A percentile compares a stretch with the other conserved stretches of the same genome.
phyloP scores from a whole-genome alignment of 208 protist genomes.

The Perkinsela sp. region DNA sequence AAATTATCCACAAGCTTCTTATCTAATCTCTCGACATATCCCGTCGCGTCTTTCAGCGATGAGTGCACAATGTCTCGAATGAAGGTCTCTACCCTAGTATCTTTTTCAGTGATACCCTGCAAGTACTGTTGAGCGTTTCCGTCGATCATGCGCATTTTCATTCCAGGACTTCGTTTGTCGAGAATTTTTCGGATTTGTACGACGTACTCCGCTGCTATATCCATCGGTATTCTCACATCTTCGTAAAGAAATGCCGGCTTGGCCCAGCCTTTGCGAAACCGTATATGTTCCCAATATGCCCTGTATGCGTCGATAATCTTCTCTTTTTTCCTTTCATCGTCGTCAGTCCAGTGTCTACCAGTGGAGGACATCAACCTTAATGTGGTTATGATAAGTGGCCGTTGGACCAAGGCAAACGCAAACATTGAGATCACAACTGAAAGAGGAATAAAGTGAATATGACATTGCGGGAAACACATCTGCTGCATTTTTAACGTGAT shows the following conservation, averaged over 20 bases:
- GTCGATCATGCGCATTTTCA: not conserved
- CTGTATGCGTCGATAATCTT: not conserved
- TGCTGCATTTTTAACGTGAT: too few species aligned
- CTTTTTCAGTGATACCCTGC: not conserved
- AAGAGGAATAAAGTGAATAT: too few species aligned
- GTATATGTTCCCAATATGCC: constrained; percentile 5
- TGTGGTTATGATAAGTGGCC: too few species aligned
- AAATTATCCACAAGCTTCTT: not conserved
- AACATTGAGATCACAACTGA: too few species aligned
- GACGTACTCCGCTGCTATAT: constrained; percentile 2
- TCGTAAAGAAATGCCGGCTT: constrained; percentile 1
- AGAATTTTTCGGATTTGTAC: not conserved
- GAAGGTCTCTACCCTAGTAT: not conserved
- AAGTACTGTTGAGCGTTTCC: not conserved
- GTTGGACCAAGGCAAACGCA: too few species aligned
- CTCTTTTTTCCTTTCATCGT: not conserved
- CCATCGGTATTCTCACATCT: not conserved
- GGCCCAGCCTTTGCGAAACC: constrained; percentile 5
- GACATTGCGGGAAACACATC: too few species aligned
- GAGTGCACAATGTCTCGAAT: not conserved
- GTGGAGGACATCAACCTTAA: too few species aligned
- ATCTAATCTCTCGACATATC: not conserved
- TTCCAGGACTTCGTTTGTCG: not conserved
- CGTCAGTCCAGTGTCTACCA: too few species aligned
- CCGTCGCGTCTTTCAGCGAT: not conserved